Base-by-base conservation (phyloP, 164 flowering plant species). In the Nymphaea colorata region DNA sequence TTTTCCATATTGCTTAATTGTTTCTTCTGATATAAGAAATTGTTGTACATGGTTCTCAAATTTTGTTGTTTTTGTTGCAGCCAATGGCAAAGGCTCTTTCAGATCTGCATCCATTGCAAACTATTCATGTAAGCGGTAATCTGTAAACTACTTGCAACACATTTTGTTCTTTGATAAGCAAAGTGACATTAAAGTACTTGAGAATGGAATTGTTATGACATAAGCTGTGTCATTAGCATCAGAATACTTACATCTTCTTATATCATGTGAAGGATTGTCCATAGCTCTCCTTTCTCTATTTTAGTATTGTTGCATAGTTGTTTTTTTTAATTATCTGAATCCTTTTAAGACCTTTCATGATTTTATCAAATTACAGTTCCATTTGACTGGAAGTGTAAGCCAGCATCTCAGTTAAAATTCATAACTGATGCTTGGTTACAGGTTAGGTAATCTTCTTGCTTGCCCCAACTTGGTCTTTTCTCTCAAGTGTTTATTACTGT, bases 331-430 rank as follows among this genome's bases (percentile, higher is more conserved):
- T n/a, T n/a, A n/a, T n/a, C n/a, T n/a, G n/a, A n/a, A n/a, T n/a
- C n/a, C n/a, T n/a, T n/a, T n/a, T n/a, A n/a, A n/a, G n/a, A n/a
- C n/a, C n/a, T n/a, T n/a, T n/a, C n/a, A n/a, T n/a, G n/a, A n/a
- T n/a, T n/a, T n/a, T n/a, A n/a, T n/a, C n/a, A n/a, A n/a, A n/a
- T n/a, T n/a, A n/a, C n/a, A n/a, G n/a, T n/a, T n/a, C n/a, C n/a
- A n/a, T n/a, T n/a, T n/a, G n/a, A n/a, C n/a, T n/a, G n/a, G n/a
- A n/a, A 63, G 60, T 63, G 86, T 74, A 87, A 84, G 62, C 93
- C 96, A 41, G 92, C 85, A 69, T 83, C 96, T 66, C 94, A 86
- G 75, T 82, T 92, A n/a, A 84, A 88, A 81, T 92, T 92, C 76
- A 85, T 92, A 8, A 81, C 78, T 73, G 96, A 92, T 63, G 93